phyloP scores from a whole-genome alignment of 2,329 filamentous ascomycete species.

The Xylaria arbuscula region DNA sequence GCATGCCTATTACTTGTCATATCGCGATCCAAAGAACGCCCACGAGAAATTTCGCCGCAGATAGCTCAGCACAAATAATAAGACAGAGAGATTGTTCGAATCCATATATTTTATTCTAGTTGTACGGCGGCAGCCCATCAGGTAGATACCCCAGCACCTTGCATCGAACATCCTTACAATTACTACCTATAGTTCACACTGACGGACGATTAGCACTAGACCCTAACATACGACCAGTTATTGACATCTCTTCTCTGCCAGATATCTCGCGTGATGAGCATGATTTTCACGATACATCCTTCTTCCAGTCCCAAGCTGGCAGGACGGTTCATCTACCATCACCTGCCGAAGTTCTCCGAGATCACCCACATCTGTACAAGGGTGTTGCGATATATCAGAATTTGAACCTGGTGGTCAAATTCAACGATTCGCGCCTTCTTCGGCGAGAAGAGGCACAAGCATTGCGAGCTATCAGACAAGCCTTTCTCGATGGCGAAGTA shows the following conservation, averaged over 20 bases:
- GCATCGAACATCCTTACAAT: too few species aligned
- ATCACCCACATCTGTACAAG: too few species aligned
- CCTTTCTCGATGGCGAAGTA: conserved; percentile 24
- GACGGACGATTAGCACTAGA: too few species aligned
- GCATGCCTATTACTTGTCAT: background rate
- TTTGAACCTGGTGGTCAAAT: conserved; percentile 26
- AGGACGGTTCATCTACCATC: conserved; percentile 11
- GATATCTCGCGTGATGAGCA: conserved; percentile 26
- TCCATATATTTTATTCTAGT: too few species aligned
- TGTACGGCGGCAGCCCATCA: too few species aligned
- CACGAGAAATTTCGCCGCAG: too few species aligned
- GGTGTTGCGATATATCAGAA: conserved; percentile 19
- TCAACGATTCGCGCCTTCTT: conserved; percentile 16
- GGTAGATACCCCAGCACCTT: too few species aligned
- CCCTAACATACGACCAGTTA: conserved; percentile 18
- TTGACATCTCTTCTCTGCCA: conserved; percentile 26
- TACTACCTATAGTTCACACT: too few species aligned
- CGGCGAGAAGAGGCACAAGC: conserved; percentile 24
- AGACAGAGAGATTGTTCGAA: too few species aligned
- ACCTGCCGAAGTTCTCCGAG: conserved; percentile 24
- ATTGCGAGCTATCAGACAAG: conserved; percentile 24
- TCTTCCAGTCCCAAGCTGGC: conserved; percentile 27
- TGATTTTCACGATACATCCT: conserved; percentile 30
- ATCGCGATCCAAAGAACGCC: too few species aligned
- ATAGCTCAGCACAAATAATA: too few species aligned